Evolutionary conservation across 495 filamentous ascomycete species (phyloP), one percentile per base, ranked within the genome.

Genomic region (Hypomontagnella submonticulosa): DNA sequence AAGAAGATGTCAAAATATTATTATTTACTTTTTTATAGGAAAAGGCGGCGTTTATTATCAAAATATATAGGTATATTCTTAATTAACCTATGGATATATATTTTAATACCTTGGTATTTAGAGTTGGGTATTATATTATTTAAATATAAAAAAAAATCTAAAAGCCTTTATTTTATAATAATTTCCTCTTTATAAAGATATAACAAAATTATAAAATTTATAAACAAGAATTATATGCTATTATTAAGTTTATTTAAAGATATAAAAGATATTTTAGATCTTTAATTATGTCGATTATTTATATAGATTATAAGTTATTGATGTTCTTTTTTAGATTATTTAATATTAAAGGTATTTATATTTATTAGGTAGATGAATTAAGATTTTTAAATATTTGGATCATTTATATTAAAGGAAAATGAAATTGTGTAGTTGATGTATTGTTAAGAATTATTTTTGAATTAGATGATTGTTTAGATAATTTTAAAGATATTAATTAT

Each of bases 181-280:
- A 43, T 18, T 43, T 43, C 16, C 3, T 18, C 1, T 43, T 43
- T 18, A 43, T 18, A 4, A 43, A 43, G 16, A 43, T 9, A 3
- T 43, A 43, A 43, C 3, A 15, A 43, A 43, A 43, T 43, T 43
- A 43, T 18, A 15, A 18, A 1, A 43, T 18, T 16, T 43, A 43
- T 43, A 43, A 43, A 43, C 8, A 18, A 13, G 15, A 43, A 43
- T 43, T 43, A 43, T 43, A 43, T 43, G 15, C 4, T 43, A 43
- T 43, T 2, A 18, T 43, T 3, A 8, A 43, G 16, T 43, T 43
- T 43, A 13, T 13, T 18, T 3, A 15, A 18, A 43, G 8, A 18
- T 18, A 43, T 43, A 43, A 18, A 43, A 8, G 15, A 15, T 43
- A 15, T 43, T 43, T 13, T 15, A 43, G 16, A 43, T 2, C 15